Base-by-base conservation (phyloP, 2,329 filamentous ascomycete species). In the Aspergillus cejpii region DNA sequence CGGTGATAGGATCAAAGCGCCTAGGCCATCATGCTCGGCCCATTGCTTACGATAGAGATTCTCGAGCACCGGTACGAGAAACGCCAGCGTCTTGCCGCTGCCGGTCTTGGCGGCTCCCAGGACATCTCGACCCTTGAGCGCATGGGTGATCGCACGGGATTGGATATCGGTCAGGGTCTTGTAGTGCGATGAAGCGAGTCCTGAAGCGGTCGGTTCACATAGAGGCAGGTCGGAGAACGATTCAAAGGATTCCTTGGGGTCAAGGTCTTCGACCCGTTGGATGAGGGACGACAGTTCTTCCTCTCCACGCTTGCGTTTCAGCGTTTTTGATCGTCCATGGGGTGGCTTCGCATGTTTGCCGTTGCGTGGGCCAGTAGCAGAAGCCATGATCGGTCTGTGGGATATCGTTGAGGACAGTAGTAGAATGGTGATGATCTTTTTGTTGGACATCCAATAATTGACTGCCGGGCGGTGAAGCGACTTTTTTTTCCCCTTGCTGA, bases 41-140 rank as follows among this genome's bases (percentile, higher is more conserved):
- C 90, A 96, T 76, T 84, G 86, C 44, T 83, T 80, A 41, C 89
- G 83, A 66, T 94, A 92, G 2, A 98, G 77, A 59, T 91, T 94
- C 68, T 98, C 92, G 39, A 98, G 78, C 0, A 97, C 84, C 1
- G 92, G 92, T 2, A 97, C 74, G 6, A 98, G 71, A 64, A 98
- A 98, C 0, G 92, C 87, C 19, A 98, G 75, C 0, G 91, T 97
- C 74, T 97, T 97, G 61, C 91, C 91, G 62, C 87, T 94, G 41
- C 91, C 91, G 0, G 91, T 97, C 70, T 94, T 96, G 31, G 92
- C 92, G 4, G 92, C 92, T 33, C 90, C 92, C 31, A 98, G 81
- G 31, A 98, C 86, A 65, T 98, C 92, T 47, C 75, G 74, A 45
- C 87, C 87, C 66, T 94, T 86, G 51, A 98, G 77, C 6, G 87